Evolutionary conservation across 176 grass and related monocot genomes (phyloP).

Genomic region (Carex littledalei): DNA sequence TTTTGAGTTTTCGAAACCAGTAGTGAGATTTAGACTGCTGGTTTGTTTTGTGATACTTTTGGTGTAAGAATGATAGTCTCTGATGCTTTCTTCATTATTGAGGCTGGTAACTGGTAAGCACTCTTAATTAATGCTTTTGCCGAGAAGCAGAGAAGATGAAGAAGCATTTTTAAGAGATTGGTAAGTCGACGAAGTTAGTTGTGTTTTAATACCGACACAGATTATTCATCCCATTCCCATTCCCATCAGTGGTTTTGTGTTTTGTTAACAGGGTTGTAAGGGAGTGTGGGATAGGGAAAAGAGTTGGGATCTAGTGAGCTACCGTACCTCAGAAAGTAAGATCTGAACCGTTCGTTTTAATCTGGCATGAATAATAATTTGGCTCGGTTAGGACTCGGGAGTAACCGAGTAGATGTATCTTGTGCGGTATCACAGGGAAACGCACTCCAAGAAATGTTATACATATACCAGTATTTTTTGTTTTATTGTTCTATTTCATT

Average conservation of each 20-base stretch:
- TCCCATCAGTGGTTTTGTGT: not conserved
- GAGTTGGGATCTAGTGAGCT: too few relatives aligned
- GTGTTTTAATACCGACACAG: not conserved
- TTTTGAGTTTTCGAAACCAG: not conserved
- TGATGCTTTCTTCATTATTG: constrained; percentile 2
- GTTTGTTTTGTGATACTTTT: not conserved
- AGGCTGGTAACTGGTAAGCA: not conserved
- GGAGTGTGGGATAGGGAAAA: not conserved
- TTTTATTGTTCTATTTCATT: not conserved
- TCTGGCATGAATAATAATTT: too few relatives aligned
- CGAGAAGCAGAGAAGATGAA: not conserved
- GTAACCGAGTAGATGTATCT: too few relatives aligned
- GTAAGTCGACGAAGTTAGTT: not conserved
- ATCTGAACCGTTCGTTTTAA: too few relatives aligned
- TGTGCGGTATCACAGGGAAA: too few relatives aligned
- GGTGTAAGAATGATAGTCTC: not conserved
- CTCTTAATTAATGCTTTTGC: not conserved
- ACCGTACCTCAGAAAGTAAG: too few relatives aligned
- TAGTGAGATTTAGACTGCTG: not conserved
- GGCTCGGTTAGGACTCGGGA: too few relatives aligned
- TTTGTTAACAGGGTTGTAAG: not conserved
- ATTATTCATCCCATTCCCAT: not conserved
- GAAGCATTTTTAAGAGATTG: not conserved
- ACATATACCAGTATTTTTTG: not conserved
- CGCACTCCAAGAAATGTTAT: not conserved